Evolutionary conservation across 805 yeast species (phyloP).

Genomic region (Cyberlindnera suaveolens): DNA sequence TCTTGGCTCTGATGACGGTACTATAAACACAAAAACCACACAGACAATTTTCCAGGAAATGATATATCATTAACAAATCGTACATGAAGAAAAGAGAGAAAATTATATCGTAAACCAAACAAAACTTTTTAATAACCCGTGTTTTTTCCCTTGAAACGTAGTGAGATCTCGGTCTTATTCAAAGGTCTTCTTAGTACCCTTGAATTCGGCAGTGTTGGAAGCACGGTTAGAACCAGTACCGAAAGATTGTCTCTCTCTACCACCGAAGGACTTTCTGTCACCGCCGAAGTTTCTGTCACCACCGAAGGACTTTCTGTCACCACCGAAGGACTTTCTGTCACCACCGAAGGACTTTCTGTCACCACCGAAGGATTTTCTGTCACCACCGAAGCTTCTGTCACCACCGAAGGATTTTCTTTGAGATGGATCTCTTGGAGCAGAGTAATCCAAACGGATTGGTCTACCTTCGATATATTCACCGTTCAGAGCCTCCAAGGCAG

Average conservation of each 20-base stretch:
- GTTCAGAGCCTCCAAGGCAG: slow-evolving; percentile 79
- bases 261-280: slow-evolving; percentile 31
- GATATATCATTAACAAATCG: slow-evolving; percentile 1
- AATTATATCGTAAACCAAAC: not conserved
- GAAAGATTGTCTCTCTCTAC: slow-evolving; percentile 36
- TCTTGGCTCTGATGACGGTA: too few relatives aligned
- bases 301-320: slow-evolving; percentile 29
- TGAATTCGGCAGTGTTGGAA: slow-evolving; percentile 62
- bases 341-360: slow-evolving; percentile 27
- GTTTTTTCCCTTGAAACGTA: not conserved
- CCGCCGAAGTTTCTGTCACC: slow-evolving; percentile 35
- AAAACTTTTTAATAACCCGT: slow-evolving; percentile 1
- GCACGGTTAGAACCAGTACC: slow-evolving; percentile 31
- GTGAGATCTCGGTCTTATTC: slow-evolving; percentile 27
- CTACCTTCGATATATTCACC: slow-evolving; percentile 89
- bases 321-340: slow-evolving; percentile 31
- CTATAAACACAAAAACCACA: too few relatives aligned
- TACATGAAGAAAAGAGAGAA: not conserved
- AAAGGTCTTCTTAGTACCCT: slow-evolving; percentile 79
- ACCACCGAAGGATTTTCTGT: slow-evolving; percentile 31
- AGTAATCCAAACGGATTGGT: slow-evolving; percentile 90
- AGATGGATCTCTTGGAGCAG: slow-evolving; percentile 73
- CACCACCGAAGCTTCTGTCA: slow-evolving; percentile 32
- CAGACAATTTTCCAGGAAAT: not conserved
- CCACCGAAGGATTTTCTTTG: slow-evolving; percentile 27